Base-by-base conservation (phyloP, 23 red algal species). In the Gracilaria gracilis region DNA sequence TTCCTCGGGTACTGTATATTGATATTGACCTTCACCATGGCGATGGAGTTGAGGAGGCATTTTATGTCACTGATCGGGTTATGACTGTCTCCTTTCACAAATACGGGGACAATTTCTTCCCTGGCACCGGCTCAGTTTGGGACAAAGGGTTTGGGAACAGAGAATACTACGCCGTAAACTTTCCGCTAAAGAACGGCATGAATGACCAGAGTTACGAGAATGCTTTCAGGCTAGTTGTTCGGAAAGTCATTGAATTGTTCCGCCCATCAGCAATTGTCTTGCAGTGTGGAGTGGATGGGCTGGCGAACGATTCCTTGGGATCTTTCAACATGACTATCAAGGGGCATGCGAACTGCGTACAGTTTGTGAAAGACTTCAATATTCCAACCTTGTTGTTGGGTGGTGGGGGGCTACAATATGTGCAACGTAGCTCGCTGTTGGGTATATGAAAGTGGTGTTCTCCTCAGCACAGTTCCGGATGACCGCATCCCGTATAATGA, bases 21-120 rank as follows among this genome's bases (percentile, higher is more conserved):
- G 90, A 93, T 76, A 93, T 93, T 27, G 90, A 93, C 57, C 59
- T 94, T 21, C 91, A 94, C 59, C 91, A 94, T 55, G 91, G 91
- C 3, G 91, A 94, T 34, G 91, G 91, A 5, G 91, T 94, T 25
- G 91, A 94, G 38, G 91, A 94, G 57, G 91, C 91, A 5, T 94
- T 94, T 42, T 94, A 87, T 49, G 58, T 65, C 21, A 94, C 91
- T 44, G 84, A 94, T 58, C 6, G 91, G 23, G 91, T 94, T 17
- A 88, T 94, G 91, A 94, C 91, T 5, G 79, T 73, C 0, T 93
- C 90, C 33, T 93, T 93, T 78, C 90, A 93, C 79, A 93, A 93
- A 48, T 93, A 80, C 9, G 90, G 91, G 5, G 51, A 94, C 69
- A 74, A 79, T 57, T 94, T 87, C 65, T 94, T 94, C 50, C 91